A percentile compares a stretch with the other conserved stretches of the same genome.
Evolutionary conservation across 305 asterid species (phyloP).

Genomic region (Fraxinus baroniana): DNA sequence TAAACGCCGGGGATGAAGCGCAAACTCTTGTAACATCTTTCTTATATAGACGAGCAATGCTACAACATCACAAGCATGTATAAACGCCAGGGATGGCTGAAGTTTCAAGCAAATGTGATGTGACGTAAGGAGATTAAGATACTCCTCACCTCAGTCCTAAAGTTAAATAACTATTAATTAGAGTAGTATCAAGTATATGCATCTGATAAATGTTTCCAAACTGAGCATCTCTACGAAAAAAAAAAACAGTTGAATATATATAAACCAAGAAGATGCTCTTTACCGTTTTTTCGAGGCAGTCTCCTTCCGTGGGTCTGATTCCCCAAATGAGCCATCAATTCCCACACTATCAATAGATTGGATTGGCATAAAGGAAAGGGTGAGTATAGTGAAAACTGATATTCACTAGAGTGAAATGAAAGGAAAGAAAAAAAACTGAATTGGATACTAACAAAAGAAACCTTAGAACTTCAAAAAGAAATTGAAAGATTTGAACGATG

Average conservation of each 20-base stretch:
- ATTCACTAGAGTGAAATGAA: constrained; percentile 6
- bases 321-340: constrained; percentile 65
- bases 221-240: neutral
- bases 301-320: constrained; percentile 36
- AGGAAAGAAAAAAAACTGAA: neutral
- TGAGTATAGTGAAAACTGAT: neutral
- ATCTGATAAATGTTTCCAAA: neutral
- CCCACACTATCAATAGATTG: constrained; percentile 47
- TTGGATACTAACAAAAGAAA: neutral
- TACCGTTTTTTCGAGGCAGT: constrained; percentile 68
- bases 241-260: neutral
- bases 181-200: neutral
- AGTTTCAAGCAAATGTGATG: too few species aligned
- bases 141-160: neutral
- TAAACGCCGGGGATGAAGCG: neutral
- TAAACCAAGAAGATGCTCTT: neutral
- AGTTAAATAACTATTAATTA: neutral
- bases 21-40: too few species aligned
- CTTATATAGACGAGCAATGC: too few species aligned
- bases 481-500: constrained; percentile 12
- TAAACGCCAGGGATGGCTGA: too few species aligned
- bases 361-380: constrained; percentile 12
- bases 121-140: neutral
- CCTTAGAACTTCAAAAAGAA: neutral
- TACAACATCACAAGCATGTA: too few species aligned